phyloP scores from a whole-genome alignment of 1,284 basidiomycete species.

The Malassezia nana region DNA sequence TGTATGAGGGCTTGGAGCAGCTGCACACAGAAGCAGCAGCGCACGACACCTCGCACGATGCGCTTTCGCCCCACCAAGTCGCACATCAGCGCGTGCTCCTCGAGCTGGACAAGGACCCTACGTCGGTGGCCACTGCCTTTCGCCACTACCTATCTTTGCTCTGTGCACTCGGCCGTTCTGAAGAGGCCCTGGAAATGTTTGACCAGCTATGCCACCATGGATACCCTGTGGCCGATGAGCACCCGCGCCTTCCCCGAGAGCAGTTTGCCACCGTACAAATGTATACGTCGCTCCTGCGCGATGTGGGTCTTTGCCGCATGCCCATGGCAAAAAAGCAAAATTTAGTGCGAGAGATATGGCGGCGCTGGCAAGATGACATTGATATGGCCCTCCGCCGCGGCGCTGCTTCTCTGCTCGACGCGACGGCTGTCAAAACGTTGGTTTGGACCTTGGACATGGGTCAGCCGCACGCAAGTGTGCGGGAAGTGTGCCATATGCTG shows the following conservation, averaged over 20 bases:
- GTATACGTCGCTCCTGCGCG: constrained; percentile 12
- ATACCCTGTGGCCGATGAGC: not conserved
- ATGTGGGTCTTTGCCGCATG: constrained; percentile 5
- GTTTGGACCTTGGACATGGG: constrained; percentile 9
- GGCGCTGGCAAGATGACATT: constrained; percentile 14
- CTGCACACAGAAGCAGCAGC: not conserved
- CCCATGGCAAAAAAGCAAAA: constrained; percentile 1
- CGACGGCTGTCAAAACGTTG: constrained; percentile 12
- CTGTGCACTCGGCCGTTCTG: not conserved
- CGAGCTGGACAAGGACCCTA: not conserved
- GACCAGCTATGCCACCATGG: constrained; percentile 3
- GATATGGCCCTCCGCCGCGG: not conserved
- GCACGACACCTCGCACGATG: not conserved
- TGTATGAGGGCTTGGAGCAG: constrained; percentile 3
- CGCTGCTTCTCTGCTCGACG: not conserved
- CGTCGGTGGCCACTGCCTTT: constrained; percentile 8
- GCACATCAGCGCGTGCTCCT: constrained; percentile 1
- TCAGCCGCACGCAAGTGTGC: not conserved
- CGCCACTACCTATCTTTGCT: constrained; percentile 7
- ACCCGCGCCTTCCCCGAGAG: constrained; percentile 1
- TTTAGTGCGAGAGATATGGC: constrained; percentile 6
- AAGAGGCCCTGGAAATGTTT: constrained; percentile 4
- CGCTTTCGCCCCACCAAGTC: not conserved
- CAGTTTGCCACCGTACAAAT: constrained; percentile 7
- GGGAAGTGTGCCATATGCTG: constrained; percentile 4